Conservation (phyloP, 2,329 filamentous ascomycete genomes). For the Macrophomina phaseolina region DNA sequence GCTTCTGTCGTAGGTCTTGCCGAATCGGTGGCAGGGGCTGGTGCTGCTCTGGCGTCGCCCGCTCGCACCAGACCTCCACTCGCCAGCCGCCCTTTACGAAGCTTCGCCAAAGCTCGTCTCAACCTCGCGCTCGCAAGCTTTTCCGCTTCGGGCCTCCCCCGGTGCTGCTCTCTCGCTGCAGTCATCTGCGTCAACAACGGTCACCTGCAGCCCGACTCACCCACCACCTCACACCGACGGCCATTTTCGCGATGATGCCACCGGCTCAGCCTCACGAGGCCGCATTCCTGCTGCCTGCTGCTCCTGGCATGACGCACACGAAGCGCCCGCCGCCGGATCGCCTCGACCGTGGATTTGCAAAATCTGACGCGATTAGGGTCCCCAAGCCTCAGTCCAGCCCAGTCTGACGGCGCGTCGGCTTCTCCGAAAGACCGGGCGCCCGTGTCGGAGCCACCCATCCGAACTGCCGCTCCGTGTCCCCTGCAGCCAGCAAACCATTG, state of each 20-base stretch:
- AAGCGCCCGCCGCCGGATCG: too few species aligned
- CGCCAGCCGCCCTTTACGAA: neutral
- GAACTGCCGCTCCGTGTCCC: too few species aligned
- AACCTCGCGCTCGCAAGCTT: neutral
- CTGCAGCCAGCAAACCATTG: too few species aligned
- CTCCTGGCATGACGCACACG: neutral
- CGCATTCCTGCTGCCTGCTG: conserved; percentile 2
- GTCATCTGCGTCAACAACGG: neutral
- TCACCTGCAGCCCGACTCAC: conserved; percentile 1
- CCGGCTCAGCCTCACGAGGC: neutral
- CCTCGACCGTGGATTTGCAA: too few species aligned
- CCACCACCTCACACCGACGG: neutral
- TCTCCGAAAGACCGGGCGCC: too few species aligned
- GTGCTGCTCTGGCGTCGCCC: neutral
- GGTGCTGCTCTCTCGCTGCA: neutral
- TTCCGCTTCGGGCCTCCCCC: neutral
- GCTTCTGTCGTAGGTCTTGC: neutral
- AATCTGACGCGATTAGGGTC: too few species aligned
- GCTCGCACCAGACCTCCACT: neutral
- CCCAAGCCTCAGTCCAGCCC: too few species aligned
- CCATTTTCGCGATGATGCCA: neutral
- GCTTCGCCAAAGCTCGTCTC: conserved; percentile 6
- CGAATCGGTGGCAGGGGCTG: conserved; percentile 5
- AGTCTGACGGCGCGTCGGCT: too few species aligned
- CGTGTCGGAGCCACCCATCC: too few species aligned